Conservation (phyloP, 306 rosid genomes). For the Spatholobus suberectus region DNA sequence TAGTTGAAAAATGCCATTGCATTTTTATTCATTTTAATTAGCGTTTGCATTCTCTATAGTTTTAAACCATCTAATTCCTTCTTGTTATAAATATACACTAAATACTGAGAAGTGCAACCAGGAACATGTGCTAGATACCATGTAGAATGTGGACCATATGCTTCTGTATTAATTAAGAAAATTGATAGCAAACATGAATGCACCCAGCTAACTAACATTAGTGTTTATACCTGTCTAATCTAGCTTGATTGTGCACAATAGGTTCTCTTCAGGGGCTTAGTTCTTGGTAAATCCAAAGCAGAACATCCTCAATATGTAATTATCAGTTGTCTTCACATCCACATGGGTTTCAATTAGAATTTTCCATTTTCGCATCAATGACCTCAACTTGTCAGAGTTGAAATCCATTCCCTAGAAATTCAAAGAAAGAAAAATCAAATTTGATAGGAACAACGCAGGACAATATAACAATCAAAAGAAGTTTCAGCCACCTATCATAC, state of each 20-base stretch:
- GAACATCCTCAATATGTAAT: constrained; percentile 80
- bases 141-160: background rate
- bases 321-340: constrained; percentile 93
- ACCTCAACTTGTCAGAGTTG: constrained; percentile 87
- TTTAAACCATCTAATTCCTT: background rate
- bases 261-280: constrained; percentile 91
- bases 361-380: constrained; percentile 91
- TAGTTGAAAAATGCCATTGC: no score
- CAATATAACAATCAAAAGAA: background rate
- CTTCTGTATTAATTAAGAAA: background rate
- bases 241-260: constrained; percentile 94
- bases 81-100: background rate
- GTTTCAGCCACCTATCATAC: constrained; percentile 46
- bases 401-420: constrained; percentile 79
- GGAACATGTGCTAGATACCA: background rate
- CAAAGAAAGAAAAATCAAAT: no score
- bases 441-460: background rate
- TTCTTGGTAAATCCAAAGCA: constrained; percentile 94
- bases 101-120: background rate
- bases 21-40: no score
- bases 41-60: no score
- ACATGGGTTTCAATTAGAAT: constrained; percentile 90
- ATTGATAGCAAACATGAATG: background rate
- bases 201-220: background rate
- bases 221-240: constrained; percentile 70